Conservation (phyloP, 306 rosid genomes). For the Castanospermum australe region DNA sequence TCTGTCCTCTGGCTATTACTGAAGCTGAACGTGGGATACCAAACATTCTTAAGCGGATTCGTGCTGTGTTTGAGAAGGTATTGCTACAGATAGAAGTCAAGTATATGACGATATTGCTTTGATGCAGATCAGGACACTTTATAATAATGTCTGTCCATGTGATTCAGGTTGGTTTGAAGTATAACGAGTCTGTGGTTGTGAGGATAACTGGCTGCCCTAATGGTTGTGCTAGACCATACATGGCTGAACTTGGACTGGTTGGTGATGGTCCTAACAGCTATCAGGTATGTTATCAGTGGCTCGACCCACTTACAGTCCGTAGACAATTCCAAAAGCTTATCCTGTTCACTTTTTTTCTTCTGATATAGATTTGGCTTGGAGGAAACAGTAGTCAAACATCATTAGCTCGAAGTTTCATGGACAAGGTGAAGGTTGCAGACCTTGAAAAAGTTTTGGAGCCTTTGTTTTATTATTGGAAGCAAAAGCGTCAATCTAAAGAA, state of each 20-base stretch:
- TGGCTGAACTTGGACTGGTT: slow-evolving; percentile 98
- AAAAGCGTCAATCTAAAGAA: slow-evolving; percentile 84
- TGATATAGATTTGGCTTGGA: slow-evolving; percentile 89
- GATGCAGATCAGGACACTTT: slow-evolving; percentile 13
- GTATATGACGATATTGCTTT: not conserved
- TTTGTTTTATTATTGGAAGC: slow-evolving; percentile 87
- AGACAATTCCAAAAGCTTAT: not conserved
- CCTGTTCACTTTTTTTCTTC: not conserved
- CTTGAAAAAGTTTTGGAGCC: slow-evolving; percentile 95
- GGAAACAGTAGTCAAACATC: slow-evolving; percentile 82
- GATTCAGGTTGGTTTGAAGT: slow-evolving; percentile 89
- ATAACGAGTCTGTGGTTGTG: slow-evolving; percentile 82
- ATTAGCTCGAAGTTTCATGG: slow-evolving; percentile 77
- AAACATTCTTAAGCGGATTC: slow-evolving; percentile 83
- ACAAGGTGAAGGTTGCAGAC: slow-evolving; percentile 89
- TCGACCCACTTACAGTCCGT: not conserved
- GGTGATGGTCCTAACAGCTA: slow-evolving; percentile 99
- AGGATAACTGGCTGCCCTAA: slow-evolving; percentile 97
- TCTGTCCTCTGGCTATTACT: slow-evolving; percentile 93
- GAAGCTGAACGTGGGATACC: slow-evolving; percentile 99
- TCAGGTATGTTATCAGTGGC: slow-evolving; percentile 60
- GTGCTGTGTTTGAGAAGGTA: slow-evolving; percentile 94
- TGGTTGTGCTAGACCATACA: slow-evolving; percentile 95
- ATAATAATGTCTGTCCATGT: not conserved
- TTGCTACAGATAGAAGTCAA: not conserved